Base-by-base conservation (phyloP, 306 rosid species). In the Morella rubra region DNA sequence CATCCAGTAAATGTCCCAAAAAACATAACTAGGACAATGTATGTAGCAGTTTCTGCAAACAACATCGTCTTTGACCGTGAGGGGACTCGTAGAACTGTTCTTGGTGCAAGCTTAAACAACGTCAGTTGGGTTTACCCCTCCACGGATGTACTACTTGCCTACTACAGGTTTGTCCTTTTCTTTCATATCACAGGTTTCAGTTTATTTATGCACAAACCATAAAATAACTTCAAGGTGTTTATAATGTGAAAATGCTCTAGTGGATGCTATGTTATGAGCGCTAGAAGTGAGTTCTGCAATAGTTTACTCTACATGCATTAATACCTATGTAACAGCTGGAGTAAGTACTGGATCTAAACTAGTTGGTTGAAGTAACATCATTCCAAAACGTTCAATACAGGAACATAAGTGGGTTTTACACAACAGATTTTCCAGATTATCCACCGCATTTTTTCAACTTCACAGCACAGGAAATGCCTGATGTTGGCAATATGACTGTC, bases 31-130 rank as follows among this genome's bases (percentile, higher is more conserved):
- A 50, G 72, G 19, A 62, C 11, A 64, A 71, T 81, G 15, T 53
- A 53, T 44, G 72, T 81, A 24, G 10, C 81, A 13, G 52, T 62
- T 16, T 44, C 81, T 3, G 37, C 76, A 24, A 76, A 76, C 44
- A 65, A 54, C 20, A 15, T 45, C 19, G 3, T 9, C n/a, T n/a
- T 81, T 73, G 44, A 10, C 74, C 0, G 54, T 20, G 11, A 18
- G 3, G 84, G 84, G 13, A 72, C 64, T 0, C 0, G 46, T 46
- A 0, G 1, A 7, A 71, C 3, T 18, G 47, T 46, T 46, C 9
- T 76, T 5, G 12, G 74, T 44, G 40, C 84, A 0, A 76, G 77
- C 54, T 64, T 81, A n/a, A 81, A 81, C 81, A 81, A 81, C 47
- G 37, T 81, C 62, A 81, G 84, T 20, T 81, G 77, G 42, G 40